Evolutionary conservation across 495 filamentous ascomycete species (phyloP).

Genomic region (Penicillium canariense): DNA sequence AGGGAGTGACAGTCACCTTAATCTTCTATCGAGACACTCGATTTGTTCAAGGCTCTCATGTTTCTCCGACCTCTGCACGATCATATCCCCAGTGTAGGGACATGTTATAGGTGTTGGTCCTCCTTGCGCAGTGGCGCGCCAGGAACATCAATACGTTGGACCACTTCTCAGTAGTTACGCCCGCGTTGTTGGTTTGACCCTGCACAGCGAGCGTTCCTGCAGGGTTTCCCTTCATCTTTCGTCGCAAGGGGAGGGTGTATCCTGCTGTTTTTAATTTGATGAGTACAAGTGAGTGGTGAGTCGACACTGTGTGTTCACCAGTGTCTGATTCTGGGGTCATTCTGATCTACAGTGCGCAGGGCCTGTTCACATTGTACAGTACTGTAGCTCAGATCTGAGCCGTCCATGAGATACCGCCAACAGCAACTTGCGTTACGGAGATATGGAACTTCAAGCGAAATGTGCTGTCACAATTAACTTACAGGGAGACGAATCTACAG

Average conservation of each 20-base stretch:
- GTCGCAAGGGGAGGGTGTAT: slow-evolving; percentile 9
- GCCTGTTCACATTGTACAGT: not conserved
- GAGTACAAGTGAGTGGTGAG: not conserved
- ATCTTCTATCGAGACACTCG: slow-evolving; percentile 2
- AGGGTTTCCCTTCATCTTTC: not conserved
- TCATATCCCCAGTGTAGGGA: slow-evolving; percentile 6
- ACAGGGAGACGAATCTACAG: not conserved
- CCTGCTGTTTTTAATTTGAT: not conserved
- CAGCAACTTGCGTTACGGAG: not conserved
- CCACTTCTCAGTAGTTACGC: not conserved
- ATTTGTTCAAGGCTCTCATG: slow-evolving; percentile 1
- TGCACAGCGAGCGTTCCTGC: not conserved
- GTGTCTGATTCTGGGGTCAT: not conserved
- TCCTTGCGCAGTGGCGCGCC: slow-evolving; percentile 14
- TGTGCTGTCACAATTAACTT: no score
- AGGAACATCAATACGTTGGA: not conserved
- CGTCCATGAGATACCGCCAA: not conserved
- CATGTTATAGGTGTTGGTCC: slow-evolving; percentile 4
- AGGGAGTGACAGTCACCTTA: slow-evolving; percentile 6
- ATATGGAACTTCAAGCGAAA: no score
- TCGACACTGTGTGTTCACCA: not conserved
- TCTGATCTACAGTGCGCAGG: slow-evolving; percentile 12
- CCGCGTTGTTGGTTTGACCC: slow-evolving; percentile 11
- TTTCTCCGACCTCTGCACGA: slow-evolving; percentile 17
- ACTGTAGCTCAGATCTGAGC: not conserved